These are phyloP conservation scores for Cystoderma amianthinum DNA, from an alignment of 768 basidiomycete species.

Conservation along the genomic window DNA sequence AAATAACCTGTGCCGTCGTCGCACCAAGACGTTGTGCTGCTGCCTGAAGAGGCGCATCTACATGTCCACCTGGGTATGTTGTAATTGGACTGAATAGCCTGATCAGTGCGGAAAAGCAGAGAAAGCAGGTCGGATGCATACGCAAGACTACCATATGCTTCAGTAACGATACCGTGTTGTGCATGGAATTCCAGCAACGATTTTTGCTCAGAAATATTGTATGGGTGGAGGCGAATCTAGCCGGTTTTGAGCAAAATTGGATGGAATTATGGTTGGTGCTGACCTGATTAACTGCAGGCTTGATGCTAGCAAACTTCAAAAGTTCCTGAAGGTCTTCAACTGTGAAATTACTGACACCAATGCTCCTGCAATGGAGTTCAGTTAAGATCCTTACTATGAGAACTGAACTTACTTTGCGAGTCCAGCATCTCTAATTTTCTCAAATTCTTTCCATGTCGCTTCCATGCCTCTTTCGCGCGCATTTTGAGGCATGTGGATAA, in stretches of 20 bases:
- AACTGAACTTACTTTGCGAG: conserved; percentile 26
- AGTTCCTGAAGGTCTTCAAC: conserved; percentile 45
- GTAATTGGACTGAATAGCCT: conserved; percentile 45
- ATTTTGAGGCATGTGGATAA: conserved; percentile 46
- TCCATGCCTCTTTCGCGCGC: conserved; percentile 23
- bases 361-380: conserved; percentile 36
- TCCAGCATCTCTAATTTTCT: conserved; percentile 40
- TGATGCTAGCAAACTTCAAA: conserved; percentile 41
- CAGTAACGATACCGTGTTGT: conserved; percentile 55
- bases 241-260: not conserved
- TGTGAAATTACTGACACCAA: conserved; percentile 68
- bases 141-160: conserved; percentile 68
- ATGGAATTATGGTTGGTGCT: not conserved
- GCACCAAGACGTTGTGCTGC: conserved; percentile 48
- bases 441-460: conserved; percentile 48
- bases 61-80: conserved; percentile 51
- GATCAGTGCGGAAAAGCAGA: conserved; percentile 7
- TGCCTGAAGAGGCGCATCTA: conserved; percentile 46
- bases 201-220: conserved; percentile 48
- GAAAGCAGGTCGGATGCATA: conserved; percentile 18
- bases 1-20: conserved; percentile 59
- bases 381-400: conserved; percentile 6
- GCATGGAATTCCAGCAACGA: conserved; percentile 52
- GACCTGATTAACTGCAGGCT: conserved; percentile 73
- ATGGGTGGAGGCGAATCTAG: conserved; percentile 68